Evolutionary conservation across 768 basidiomycete genomes (phyloP).

Genomic region (Suillus tomentosus): DNA sequence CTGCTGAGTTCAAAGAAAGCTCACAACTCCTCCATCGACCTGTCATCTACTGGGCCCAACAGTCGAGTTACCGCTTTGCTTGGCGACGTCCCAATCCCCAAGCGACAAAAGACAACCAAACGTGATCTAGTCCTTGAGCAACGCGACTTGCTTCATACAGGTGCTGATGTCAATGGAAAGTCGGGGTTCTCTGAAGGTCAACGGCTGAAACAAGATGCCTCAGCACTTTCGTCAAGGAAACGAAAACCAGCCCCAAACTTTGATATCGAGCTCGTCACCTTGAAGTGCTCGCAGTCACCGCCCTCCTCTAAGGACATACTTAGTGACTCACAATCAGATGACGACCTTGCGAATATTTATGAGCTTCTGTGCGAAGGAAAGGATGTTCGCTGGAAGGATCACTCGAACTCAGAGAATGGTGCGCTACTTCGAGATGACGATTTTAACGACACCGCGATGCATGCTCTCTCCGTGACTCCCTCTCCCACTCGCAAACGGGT

Average conservation of each 20-base stretch:
- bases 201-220: slow-evolving; percentile 44
- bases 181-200: slow-evolving; percentile 41
- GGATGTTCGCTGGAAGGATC: slow-evolving; percentile 36
- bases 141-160: slow-evolving; percentile 46
- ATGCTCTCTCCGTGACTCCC: neutral
- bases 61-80: neutral
- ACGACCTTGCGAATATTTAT: slow-evolving; percentile 36
- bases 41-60: neutral
- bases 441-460: neutral
- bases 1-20: slow-evolving; percentile 1
- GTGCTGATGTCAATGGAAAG: slow-evolving; percentile 42
- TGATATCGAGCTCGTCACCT: slow-evolving; percentile 48
- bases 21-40: neutral
- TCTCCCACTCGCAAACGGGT: neutral
- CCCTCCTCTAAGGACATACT: slow-evolving; percentile 23
- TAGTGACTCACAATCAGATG: slow-evolving; percentile 43
- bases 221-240: slow-evolving; percentile 9
- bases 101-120: slow-evolving; percentile 25
- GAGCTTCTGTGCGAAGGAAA: slow-evolving; percentile 36
- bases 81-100: slow-evolving; percentile 15
- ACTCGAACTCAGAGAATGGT: slow-evolving; percentile 47
- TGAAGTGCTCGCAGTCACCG: slow-evolving; percentile 25
- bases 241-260: slow-evolving; percentile 44
- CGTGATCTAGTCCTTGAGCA: slow-evolving; percentile 38
- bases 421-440: slow-evolving; percentile 40